phyloP scores from a whole-genome alignment of 176 grass and related monocot genomes.

The Musa troglodytarum region DNA sequence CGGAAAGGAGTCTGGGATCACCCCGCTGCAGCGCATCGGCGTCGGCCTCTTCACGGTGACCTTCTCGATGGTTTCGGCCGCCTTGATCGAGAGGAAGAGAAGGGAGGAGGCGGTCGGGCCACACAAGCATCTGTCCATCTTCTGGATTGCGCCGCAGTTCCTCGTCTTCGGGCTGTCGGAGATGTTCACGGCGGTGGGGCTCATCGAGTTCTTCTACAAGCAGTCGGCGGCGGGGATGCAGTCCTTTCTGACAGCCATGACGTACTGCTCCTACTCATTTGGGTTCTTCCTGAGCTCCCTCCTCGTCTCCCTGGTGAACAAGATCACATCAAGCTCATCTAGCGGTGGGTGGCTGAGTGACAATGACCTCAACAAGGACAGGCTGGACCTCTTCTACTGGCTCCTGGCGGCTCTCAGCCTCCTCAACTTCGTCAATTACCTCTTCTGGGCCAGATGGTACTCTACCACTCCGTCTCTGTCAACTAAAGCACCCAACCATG shows the following conservation, averaged over 20 bases:
- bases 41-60: constrained; percentile 69
- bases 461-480: constrained; percentile 7
- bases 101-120: not conserved
- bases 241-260: constrained; percentile 81
- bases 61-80: constrained; percentile 80
- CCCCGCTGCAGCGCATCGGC: constrained; percentile 73
- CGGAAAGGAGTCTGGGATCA: constrained; percentile 43
- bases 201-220: constrained; percentile 96
- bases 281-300: constrained; percentile 89
- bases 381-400: constrained; percentile 85
- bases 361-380: constrained; percentile 84
- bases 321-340: constrained; percentile 25
- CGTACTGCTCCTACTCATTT: constrained; percentile 95
- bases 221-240: constrained; percentile 77
- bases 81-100: constrained; percentile 43
- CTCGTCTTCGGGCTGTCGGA: constrained; percentile 73
- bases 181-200: constrained; percentile 90
- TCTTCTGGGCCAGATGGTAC: constrained; percentile 84
- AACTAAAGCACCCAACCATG: not conserved
- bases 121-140: constrained; percentile 32
- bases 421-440: constrained; percentile 77
- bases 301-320: constrained; percentile 68
- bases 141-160: constrained; percentile 87
- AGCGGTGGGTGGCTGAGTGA: constrained; percentile 55
- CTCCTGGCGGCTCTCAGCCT: constrained; percentile 58